A percentile compares a stretch with the other conserved stretches of the same genome.
Conservation (phyloP, 2,329 filamentous ascomycete species). For the Diaporthe eres region DNA sequence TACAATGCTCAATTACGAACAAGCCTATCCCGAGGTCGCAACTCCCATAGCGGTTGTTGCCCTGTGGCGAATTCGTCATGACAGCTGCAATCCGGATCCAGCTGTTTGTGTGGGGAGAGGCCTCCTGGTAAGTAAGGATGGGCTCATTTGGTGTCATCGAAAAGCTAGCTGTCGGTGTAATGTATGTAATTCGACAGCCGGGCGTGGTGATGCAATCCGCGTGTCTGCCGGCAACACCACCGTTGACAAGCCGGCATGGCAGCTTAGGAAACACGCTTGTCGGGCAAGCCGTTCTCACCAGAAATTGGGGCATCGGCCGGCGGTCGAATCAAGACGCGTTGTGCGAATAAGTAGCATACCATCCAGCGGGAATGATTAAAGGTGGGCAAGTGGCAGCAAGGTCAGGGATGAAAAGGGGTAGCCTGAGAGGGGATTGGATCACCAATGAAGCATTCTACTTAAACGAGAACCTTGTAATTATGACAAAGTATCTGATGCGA, state of each 20-base stretch:
- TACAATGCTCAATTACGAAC: background rate
- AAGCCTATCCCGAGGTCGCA: background rate
- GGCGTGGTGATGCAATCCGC: background rate
- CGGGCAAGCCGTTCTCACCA: background rate
- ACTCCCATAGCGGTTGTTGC: background rate
- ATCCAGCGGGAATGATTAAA: background rate
- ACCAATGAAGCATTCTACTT: constrained; percentile 2
- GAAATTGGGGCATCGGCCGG: background rate
- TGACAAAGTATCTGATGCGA: background rate
- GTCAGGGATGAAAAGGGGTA: constrained; percentile 37
- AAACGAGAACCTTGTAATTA: background rate
- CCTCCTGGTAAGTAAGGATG: background rate
- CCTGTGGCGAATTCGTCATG: background rate
- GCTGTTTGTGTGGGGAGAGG: background rate
- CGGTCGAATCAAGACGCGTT: background rate
- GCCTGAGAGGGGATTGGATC: background rate
- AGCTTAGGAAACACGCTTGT: background rate
- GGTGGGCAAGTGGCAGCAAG: background rate
- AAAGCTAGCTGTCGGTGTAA: background rate
- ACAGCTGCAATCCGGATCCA: background rate
- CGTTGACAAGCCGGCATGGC: background rate
- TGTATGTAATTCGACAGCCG: background rate
- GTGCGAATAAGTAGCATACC: background rate
- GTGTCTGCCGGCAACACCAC: background rate
- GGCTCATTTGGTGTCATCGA: background rate